Base-by-base conservation (phyloP, 2,329 filamentous ascomycete species). In the Arthroderma sp. region DNA sequence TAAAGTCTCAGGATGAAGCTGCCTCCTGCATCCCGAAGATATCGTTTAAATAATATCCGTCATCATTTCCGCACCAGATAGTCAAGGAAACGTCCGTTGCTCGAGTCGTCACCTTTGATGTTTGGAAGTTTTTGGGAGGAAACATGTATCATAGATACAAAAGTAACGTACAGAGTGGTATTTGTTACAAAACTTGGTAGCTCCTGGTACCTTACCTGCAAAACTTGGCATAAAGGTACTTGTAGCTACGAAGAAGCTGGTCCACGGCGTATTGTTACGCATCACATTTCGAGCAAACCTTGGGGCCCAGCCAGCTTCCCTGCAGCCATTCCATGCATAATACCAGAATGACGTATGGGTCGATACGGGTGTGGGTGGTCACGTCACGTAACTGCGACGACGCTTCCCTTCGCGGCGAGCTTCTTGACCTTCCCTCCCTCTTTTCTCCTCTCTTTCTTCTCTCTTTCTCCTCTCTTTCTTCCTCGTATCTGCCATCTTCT, bases 21-120 rank as follows among this genome's bases (percentile, higher is more conserved):
- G 38, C 47, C n/a, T 21, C 11, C 25, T 57, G 11, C 19, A 57
- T 9, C 21, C 35, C 37, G 31, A 47, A 57, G 15, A 54, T 38
- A 55, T 47, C 28, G 31, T 59, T 57, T 2, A 59, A 23, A 21
- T 6, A n/a, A 25, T 59, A 59, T 28, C 38, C 58, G 7, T 59
- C 49, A 5, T 57, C 39, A 31, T 55, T 9, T 11, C 47, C 58
- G 38, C 44, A 57, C 38, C 55, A 59, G 38, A 59, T 54, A 7
- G 58, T 57, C 7, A 57, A 51, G 25, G 58, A 59, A n/a, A n/a
- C n/a, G n/a, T n/a, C n/a, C n/a, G n/a, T n/a, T n/a, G n/a, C n/a
- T n/a, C n/a, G n/a, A n/a, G n/a, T n/a, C n/a, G n/a, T n/a, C n/a
- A n/a, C n/a, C 28, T 31, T 31, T 31, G 28, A n/a, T n/a, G n/a